Base-by-base conservation (phyloP, 2,329 filamentous ascomycete genomes). In the Bipolaris victoriae region DNA sequence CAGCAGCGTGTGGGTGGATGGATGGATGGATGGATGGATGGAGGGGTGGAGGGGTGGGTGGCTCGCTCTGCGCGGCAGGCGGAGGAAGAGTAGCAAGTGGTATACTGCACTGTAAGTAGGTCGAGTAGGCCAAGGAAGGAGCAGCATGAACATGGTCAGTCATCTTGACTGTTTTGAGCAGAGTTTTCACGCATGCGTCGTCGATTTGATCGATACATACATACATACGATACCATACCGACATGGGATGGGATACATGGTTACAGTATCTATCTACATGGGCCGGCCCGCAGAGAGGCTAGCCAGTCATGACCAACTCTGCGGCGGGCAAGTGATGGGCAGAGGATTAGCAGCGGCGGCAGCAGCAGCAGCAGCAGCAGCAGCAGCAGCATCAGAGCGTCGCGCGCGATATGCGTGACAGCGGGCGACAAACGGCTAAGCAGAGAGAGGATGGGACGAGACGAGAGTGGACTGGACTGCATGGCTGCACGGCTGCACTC, bases 251-350 rank as follows among this genome's bases (percentile, higher is more conserved):
- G 26, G 26, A 29, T 29, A 29, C 26, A 29, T 29, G 26, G 26
- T 29, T 29, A 29, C 26, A 29, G 26, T 10, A 29, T 29, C 26
- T 10, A 29, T 29, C 26, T 29, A 61, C 58, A 69, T 57, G 72
- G 70, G 63, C 67, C 71, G 72, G 70, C 61, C 71, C 71, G 71
- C 71, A 55, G 48, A 55, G 48, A 65, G 61, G 61, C 66, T 66
- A 69, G 58, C 67, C 61, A 63, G 62, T 58, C 55, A 61, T 33
- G 45, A 31, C 20, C 11, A 62, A 57, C 66, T 57, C 56, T 59
- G 56, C 52, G 41, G 44, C 57, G 55, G 4, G 20, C 20, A 9
- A 20, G 33, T 29, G 37, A 35, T 49, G 33, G 46, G 35, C 46
- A 22, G 33, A 5, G 31, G 46, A 22, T 26, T 26, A 7, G 24